These are phyloP conservation scores for Bromus sterilis DNA, from an alignment of 176 grass and related monocot species.

Conservation along the genomic window DNA sequence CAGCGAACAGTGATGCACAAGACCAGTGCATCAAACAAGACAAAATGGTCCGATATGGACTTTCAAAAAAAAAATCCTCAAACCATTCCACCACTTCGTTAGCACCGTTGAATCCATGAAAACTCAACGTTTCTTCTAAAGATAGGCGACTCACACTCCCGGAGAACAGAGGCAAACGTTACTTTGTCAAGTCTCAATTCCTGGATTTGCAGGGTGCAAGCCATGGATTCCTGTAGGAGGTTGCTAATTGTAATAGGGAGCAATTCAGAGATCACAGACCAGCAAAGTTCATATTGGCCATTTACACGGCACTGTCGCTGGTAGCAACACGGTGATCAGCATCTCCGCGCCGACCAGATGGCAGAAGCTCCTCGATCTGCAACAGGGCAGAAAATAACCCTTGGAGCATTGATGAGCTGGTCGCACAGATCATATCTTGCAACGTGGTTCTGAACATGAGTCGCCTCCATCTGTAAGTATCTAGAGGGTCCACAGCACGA, in stretches of 20 bases:
- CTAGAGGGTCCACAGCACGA: slow-evolving; percentile 46
- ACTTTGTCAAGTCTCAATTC: neutral
- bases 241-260: neutral
- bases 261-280: neutral
- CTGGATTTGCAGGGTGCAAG: neutral
- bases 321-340: neutral
- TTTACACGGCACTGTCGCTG: neutral
- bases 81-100: neutral
- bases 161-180: neutral
- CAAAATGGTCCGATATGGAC: neutral
- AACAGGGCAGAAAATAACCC: slow-evolving; percentile 9
- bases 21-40: slow-evolving; percentile 5
- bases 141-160: neutral
- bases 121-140: neutral
- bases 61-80: slow-evolving; percentile 14
- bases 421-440: slow-evolving; percentile 62
- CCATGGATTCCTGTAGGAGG: neutral
- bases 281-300: neutral
- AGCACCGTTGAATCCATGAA: neutral
- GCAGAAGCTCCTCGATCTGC: slow-evolving; percentile 7
- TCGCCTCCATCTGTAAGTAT: slow-evolving; percentile 49
- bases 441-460: slow-evolving; percentile 38
- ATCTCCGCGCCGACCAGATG: neutral
- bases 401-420: slow-evolving; percentile 24
- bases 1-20: neutral